Conservation (phyloP, 202 grass and related monocot species). For the Panicum hallii region DNA sequence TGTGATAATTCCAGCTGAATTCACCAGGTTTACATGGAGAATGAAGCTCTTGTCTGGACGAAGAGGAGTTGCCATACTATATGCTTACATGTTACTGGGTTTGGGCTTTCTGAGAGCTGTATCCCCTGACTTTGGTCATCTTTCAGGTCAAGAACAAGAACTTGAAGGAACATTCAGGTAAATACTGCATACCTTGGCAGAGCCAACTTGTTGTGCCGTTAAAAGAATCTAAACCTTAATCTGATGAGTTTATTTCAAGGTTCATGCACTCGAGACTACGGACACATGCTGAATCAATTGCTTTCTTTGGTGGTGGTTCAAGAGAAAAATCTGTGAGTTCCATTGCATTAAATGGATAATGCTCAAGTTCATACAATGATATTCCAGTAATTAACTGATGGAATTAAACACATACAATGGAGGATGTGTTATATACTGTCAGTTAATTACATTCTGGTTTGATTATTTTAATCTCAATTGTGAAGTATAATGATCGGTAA, state of each 20-base stretch:
- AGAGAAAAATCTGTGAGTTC: constrained; percentile 86
- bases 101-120: constrained; percentile 94
- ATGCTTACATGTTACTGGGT: constrained; percentile 95
- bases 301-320: constrained; percentile 98
- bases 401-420: no score
- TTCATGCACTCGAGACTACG: constrained; percentile 96
- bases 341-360: constrained; percentile 25
- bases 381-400: background rate
- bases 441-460: background rate
- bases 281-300: constrained; percentile 98
- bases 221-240: constrained; percentile 42
- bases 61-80: constrained; percentile 97
- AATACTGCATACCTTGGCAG: constrained; percentile 17
- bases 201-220: constrained; percentile 13
- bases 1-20: constrained; percentile 37
- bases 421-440: background rate
- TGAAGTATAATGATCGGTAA: constrained; percentile 5
- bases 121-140: constrained; percentile 87
- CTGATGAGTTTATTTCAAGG: constrained; percentile 57
- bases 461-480: constrained; percentile 27
- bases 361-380: constrained; percentile 9
- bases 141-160: constrained; percentile 91
- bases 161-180: constrained; percentile 99
- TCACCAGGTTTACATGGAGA: constrained; percentile 97
- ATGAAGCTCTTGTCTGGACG: constrained; percentile 97